Evolutionary conservation across 2,329 filamentous ascomycete species (phyloP), one percentile per base, ranked within the genome.

Genomic region (Fusarium austroafricanum): DNA sequence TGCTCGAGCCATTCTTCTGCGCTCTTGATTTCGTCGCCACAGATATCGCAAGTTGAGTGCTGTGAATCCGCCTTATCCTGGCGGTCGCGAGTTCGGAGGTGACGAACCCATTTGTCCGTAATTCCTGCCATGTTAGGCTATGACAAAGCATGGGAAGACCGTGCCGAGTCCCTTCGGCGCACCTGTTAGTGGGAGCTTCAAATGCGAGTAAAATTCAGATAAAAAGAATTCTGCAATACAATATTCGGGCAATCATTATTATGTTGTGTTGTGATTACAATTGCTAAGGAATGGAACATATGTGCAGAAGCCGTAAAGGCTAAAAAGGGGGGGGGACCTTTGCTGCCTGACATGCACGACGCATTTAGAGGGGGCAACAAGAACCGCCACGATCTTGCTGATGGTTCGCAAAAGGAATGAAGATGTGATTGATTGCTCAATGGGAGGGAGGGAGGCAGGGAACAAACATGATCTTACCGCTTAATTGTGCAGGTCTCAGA

Each of bases 1-100:
- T 79, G 77, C 2, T 60, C 51, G 15, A 62, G 70, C 58, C 78
- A 78, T 5, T 63, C 65, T 12, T 74, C 69, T 9, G 78, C 37
- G 9, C 67, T 68, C 21, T 68, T 61, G 11, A 77, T 46, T 6
- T 76, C 72, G 26, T 54, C 42, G 2, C 68, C 58, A 21, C 77
- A 78, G 5, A 68, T 15, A 3, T 68, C 55, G 35, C 65, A 68
- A 0, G 18, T 29, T 10, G 61, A 43, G 10, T 46, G 6, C 10
- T 51, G 44, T 4, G 56, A 59, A 4, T 66, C 64, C 10, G 46
- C 49, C 21, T 65, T 65, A 10, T 55, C 63, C 33, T 75, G 61
- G 5, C 61, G 61, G 6, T 65, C 20, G 1, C 52, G 55, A 15
- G 59, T 64, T 3, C 69, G 62, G 5, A 71, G 47, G 20, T 71